A percentile compares a stretch with the other conserved stretches of the same genome.
phyloP scores from a whole-genome alignment of 768 basidiomycete species.

The Phanerodontia chrysosporium region DNA sequence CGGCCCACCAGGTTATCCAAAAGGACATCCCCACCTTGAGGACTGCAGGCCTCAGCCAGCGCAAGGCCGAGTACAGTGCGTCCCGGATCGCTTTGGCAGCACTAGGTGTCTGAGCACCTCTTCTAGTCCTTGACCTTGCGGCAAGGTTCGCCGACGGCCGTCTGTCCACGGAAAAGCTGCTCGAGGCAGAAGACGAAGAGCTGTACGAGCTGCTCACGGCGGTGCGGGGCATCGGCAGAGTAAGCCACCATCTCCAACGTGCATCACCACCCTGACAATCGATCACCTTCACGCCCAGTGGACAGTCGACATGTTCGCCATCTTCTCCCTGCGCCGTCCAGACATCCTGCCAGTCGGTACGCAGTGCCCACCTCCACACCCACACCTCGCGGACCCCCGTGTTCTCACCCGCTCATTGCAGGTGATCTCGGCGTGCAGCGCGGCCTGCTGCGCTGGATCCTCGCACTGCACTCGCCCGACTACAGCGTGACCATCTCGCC shows the following conservation, averaged over 20 bases:
- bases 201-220: constrained; percentile 69
- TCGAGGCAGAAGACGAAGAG: constrained; percentile 71
- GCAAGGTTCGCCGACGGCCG: constrained; percentile 77
- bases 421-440: constrained; percentile 85
- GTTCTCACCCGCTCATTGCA: constrained; percentile 21
- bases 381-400: constrained; percentile 21
- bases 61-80: constrained; percentile 91
- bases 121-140: constrained; percentile 72
- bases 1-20: constrained; percentile 60
- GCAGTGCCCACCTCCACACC: too few species aligned
- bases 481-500: constrained; percentile 48
- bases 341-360: constrained; percentile 70
- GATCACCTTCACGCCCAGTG: constrained; percentile 8
- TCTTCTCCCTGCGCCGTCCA: constrained; percentile 81
- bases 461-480: constrained; percentile 54
- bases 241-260: constrained; percentile 22
- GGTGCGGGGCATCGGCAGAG: constrained; percentile 76
- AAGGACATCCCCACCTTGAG: constrained; percentile 57
- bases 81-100: neutral
- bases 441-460: constrained; percentile 64
- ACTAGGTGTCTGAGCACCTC: neutral
- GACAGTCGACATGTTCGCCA: constrained; percentile 88
- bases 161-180: constrained; percentile 67
- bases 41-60: constrained; percentile 70
- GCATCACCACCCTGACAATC: neutral